Conservation (phyloP, 2,329 filamentous ascomycete genomes). For the Graphiopsis chlorocephala region DNA sequence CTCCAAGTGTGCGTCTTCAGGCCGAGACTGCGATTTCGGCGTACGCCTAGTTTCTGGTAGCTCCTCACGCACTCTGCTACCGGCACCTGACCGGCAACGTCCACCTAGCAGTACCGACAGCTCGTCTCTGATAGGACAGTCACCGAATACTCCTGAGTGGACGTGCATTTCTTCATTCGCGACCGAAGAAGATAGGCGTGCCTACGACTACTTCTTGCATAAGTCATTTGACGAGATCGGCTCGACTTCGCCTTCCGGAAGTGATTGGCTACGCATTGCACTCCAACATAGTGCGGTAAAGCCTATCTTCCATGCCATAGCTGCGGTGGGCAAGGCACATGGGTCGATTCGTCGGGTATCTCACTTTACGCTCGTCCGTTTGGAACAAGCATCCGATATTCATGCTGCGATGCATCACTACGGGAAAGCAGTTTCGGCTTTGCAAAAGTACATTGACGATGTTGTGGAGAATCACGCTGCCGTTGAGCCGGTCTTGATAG, state of each 20-base stretch:
- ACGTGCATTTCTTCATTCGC: background rate
- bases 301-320: constrained; percentile 3
- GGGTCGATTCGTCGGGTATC: background rate
- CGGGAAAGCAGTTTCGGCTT: constrained; percentile 3
- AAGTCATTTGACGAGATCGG: background rate
- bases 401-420: background rate
- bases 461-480: background rate
- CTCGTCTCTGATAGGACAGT: background rate
- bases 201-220: constrained; percentile 8
- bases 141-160: background rate
- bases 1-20: background rate
- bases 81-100: background rate
- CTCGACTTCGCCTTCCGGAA: background rate
- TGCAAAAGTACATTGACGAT: background rate
- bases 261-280: background rate
- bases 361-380: background rate
- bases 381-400: background rate
- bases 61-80: constrained; percentile 1
- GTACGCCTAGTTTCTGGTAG: background rate
- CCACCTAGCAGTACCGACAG: background rate
- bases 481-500: constrained; percentile 5
- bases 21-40: constrained; percentile 1
- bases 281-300: constrained; percentile 1
- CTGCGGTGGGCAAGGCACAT: background rate
- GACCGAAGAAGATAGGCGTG: background rate